Percentiles rank a stretch among this genome's conserved stretches.
These are phyloP conservation scores for Colletotrichum brevisporum DNA, from an alignment of 2,329 filamentous ascomycete genomes.

Conservation along the genomic window DNA sequence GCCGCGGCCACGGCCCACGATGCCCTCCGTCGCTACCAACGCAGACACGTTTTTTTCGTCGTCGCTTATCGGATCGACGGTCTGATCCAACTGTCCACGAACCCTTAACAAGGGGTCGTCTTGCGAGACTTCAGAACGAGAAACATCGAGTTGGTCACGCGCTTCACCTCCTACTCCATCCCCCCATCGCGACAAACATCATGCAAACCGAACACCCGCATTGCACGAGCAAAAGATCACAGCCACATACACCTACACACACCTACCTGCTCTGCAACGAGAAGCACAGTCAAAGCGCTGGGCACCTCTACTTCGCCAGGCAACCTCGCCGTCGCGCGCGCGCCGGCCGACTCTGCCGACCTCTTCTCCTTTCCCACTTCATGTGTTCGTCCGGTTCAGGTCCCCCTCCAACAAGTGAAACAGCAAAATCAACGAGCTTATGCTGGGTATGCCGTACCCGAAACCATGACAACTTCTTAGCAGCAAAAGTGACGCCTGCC, in stretches of 20 bases:
- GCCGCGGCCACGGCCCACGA: too few relatives aligned
- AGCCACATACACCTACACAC: neutral
- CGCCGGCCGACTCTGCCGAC: slow-evolving; percentile 4
- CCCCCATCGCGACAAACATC: neutral
- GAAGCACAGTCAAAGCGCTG: neutral
- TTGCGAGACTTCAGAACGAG: neutral
- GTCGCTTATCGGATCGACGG: neutral
- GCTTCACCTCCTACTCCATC: neutral
- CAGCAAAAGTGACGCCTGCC: neutral
- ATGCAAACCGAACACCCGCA: neutral
- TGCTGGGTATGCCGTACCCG: slow-evolving; percentile 19
- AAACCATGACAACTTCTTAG: slow-evolving; percentile 18
- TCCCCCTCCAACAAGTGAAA: slow-evolving; percentile 3
- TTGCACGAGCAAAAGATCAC: neutral
- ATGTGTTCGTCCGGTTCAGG: slow-evolving; percentile 21
- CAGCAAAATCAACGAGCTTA: slow-evolving; percentile 8
- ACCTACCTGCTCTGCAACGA: neutral
- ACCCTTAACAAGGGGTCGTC: neutral
- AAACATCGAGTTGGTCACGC: too few relatives aligned
- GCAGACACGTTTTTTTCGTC: neutral
- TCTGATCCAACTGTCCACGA: neutral
- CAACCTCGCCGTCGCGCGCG: neutral
- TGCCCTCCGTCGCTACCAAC: neutral
- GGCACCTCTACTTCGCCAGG: neutral
- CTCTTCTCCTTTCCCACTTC: neutral